Evolutionary conservation across 2,329 filamentous ascomycete species (phyloP), one percentile per base, ranked within the genome.

Genomic region (Chaetomium strumarium): DNA sequence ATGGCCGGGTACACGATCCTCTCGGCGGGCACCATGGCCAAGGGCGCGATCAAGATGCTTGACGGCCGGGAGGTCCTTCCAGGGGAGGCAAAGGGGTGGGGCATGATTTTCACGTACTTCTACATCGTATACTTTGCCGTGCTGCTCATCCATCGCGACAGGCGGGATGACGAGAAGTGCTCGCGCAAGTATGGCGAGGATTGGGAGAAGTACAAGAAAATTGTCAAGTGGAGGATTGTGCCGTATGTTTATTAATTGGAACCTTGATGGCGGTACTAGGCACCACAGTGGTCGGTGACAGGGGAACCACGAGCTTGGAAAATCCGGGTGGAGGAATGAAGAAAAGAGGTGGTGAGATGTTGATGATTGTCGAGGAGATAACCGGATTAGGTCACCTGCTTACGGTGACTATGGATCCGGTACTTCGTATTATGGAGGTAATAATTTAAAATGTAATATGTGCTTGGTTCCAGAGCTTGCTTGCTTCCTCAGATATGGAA

Each of bases 111-210:
- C 60, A 96, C 91, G 0, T 97, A 96, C 74, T 96, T 96, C 67
- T 97, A 95, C 72, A 78, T 96, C 61, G 64, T 95, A 8, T 97
- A 96, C 74, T 96, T 97, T 72, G 90, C 84, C 3, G 73, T 95
- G 12, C 72, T 97, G 57, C 77, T 97, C 11, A 75, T 96, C 49
- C 92, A 96, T 67, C 86, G 92, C 17, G 90, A 95, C 67, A 75
- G 83, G 53, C 80, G 92, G 49, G 92, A 97, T 61, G 91, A 96
- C 61, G 87, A 89, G 67, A 96, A 96, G 76, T 97, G 92, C 70
- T 76, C 80, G 58, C 80, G 80, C 66, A 97, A 97, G 77, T 97
- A 97, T 65, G 91, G 91, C 24, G 84, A 84, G 61, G 90, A 96
- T 66, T 97, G 92, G 91, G 82, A 90, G 58, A 80, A 83, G 71